Evolutionary conservation across 2,329 filamentous ascomycete species (phyloP), one percentile per base, ranked within the genome.

Genomic region (Aspergillus ochraceus): DNA sequence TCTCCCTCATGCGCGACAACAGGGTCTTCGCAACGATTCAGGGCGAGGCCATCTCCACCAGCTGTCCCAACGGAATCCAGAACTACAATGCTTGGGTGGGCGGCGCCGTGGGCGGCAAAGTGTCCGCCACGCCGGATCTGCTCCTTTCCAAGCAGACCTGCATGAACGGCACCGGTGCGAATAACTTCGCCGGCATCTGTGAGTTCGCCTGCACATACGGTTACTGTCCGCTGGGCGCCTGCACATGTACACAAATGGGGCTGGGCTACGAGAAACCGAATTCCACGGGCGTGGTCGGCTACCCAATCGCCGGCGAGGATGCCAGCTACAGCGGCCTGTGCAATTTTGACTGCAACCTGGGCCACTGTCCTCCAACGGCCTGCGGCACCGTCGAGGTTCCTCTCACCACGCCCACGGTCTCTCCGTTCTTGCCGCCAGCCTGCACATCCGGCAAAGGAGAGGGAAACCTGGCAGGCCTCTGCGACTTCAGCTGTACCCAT

Each of bases 31-130:
- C 69, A 1, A 55, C 58, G 29, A 55, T 76, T 32, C 52, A 63
- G 8, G 72, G 71, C 1, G 55, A 58, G 1, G 51, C 64, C 4
- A 72, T 76, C 59, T 65, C 61, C 0, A 62, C 55, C 2, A 53
- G 39, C 6, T 75, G 74, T 57, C 19, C 46, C 4, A 51, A 59
- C 6, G 64, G 63, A 20, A 39, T 70, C 47, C 65, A 66, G 11
- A 78, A 78, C 64, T 77, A 66, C 62, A 78, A 78, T 65, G 70
- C 76, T 3, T 75, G 70, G 69, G 75, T 77, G 10, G 72, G 71
- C n/a, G 68, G 60, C 55, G 61, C 62, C 2, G 12, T 36, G 30
- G 30, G 30, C 12, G 30, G 30, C 30, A 36, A 36, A 14, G 30
- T 36, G 11, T 36, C 30, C 4, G 30, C 30, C 30, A 36, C 30